Evolutionary conservation across 1,284 basidiomycete species (phyloP).

Genomic region (Heliocybe sulcata): DNA sequence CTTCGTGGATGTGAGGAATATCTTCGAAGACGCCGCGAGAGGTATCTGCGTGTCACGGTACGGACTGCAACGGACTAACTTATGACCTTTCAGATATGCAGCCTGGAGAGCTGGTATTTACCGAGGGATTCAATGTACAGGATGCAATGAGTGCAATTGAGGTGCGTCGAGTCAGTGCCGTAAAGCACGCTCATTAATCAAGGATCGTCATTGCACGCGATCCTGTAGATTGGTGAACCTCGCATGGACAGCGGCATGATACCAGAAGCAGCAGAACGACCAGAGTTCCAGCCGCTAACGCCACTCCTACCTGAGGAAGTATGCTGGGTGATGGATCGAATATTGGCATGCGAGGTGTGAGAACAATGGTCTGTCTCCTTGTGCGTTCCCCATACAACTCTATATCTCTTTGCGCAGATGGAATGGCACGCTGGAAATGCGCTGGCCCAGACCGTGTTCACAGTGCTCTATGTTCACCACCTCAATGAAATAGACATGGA

Average conservation of each 20-base stretch:
- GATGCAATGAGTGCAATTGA: slow-evolving; percentile 90
- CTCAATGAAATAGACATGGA: slow-evolving; percentile 57
- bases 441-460: slow-evolving; percentile 82
- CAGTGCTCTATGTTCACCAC: slow-evolving; percentile 73
- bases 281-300: slow-evolving; percentile 58
- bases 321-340: slow-evolving; percentile 82
- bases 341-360: slow-evolving; percentile 74
- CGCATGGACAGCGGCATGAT: slow-evolving; percentile 82
- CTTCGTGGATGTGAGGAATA: slow-evolving; percentile 52
- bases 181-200: background rate
- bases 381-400: slow-evolving; percentile 12
- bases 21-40: slow-evolving; percentile 48
- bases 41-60: slow-evolving; percentile 29
- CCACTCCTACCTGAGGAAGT: slow-evolving; percentile 69
- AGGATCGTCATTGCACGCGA: slow-evolving; percentile 6
- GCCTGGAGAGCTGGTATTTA: slow-evolving; percentile 58
- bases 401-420: slow-evolving; percentile 43
- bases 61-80: slow-evolving; percentile 6
- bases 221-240: slow-evolving; percentile 75
- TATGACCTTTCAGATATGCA: slow-evolving; percentile 46
- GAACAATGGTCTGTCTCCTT: slow-evolving; percentile 9
- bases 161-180: slow-evolving; percentile 30
- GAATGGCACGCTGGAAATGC: slow-evolving; percentile 84
- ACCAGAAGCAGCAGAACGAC: slow-evolving; percentile 32
- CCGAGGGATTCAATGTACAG: slow-evolving; percentile 63